Evolutionary conservation across 73 alveolate genomes (phyloP), one percentile per base, ranked within the genome.

Genomic region (Paramecium tetraurelia): DNA sequence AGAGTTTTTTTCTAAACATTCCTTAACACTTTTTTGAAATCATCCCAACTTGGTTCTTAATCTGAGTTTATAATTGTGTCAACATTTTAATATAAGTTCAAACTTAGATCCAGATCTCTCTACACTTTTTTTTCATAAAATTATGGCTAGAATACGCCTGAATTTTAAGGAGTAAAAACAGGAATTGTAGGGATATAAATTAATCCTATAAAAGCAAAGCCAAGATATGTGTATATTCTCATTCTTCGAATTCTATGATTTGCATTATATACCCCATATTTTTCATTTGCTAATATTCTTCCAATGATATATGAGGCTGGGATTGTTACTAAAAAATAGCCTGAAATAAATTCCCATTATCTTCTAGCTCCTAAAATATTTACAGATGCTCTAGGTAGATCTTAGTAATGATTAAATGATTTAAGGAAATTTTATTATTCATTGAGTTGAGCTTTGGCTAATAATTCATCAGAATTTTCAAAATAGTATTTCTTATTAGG

Each of bases 221-320:
- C 58, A 31, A 71, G 18, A 38, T 36, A 72, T 14, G 63, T 36
- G 18, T 18, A 20, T 1, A 72, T 35, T 72, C 86, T 72, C 33
- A 33, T 36, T 40, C 33, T 12, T 35, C 36, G 2, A 36, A 72
- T 40, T 38, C 44, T 35, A 9, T 72, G 86, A 72, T 40, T 72
- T 12, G 86, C 59, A 40, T 72, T 72, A 35, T 72, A 72, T 36
- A 72, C 38, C 35, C 86, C 86, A 72, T 72, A 36, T 36, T 72
- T 36, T 72, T 72, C 63, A n/a, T n/a, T 40, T 12, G 86, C 86
- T 21, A 72, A 35, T 8, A 72, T 29, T 72, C 68, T 72, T 40
- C 86, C 86, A 5, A 40, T 18, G 0, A 36, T 20, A 12, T 33
- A 71, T 71, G 59, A 27, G 16, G 9, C 86, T 11, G 86, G 86